These are phyloP conservation scores for Meyerozyma smithsonii DNA, from an alignment of 1,139 yeast species.

Conservation along the genomic window DNA sequence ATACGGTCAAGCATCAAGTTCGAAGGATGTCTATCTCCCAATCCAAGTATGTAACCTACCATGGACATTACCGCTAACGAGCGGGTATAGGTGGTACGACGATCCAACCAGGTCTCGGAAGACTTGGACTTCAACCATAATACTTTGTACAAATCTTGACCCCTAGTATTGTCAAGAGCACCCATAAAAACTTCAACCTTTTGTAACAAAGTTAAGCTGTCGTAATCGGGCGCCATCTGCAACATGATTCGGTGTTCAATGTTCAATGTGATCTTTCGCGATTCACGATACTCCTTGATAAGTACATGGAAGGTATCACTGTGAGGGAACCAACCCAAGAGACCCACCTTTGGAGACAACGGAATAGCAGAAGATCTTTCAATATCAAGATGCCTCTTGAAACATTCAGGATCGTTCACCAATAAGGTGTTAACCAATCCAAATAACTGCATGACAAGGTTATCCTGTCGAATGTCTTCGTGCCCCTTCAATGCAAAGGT, in stretches of 20 bases:
- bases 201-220: constrained; percentile 78
- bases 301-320: constrained; percentile 95
- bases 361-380: constrained; percentile 93
- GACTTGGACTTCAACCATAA: constrained; percentile 94
- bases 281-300: constrained; percentile 88
- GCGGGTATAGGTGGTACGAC: constrained; percentile 93
- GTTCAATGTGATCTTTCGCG: constrained; percentile 80
- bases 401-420: constrained; percentile 89
- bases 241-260: constrained; percentile 94
- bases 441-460: constrained; percentile 94
- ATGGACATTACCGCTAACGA: constrained; percentile 98
- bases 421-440: constrained; percentile 90
- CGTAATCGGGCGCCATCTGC: constrained; percentile 98
- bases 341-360: constrained; percentile 93
- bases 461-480: constrained; percentile 97
- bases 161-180: constrained; percentile 91
- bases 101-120: constrained; percentile 95
- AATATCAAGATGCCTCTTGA: constrained; percentile 90
- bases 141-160: constrained; percentile 93
- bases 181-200: constrained; percentile 96
- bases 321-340: constrained; percentile 95
- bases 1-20: constrained; percentile 91
- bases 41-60: constrained; percentile 94
- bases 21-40: constrained; percentile 98
- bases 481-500: constrained; percentile 85